Conservation (phyloP, 2,329 filamentous ascomycete species). For the Sphaerulina vaccinii region DNA sequence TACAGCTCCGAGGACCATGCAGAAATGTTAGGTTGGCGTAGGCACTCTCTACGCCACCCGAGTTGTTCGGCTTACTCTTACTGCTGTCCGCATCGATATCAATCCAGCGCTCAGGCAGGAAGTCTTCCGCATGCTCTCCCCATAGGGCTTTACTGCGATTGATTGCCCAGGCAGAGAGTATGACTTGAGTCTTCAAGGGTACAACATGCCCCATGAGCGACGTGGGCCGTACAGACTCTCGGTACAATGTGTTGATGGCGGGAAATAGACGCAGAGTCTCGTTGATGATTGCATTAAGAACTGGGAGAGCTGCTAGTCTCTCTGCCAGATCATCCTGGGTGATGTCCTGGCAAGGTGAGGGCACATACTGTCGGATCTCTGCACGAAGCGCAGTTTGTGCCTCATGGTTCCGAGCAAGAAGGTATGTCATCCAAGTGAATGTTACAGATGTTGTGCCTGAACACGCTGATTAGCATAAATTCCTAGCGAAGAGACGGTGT, state of each 20-base stretch:
- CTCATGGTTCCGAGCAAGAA: constrained; percentile 63
- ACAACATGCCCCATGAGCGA: constrained; percentile 41
- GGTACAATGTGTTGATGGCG: constrained; percentile 49
- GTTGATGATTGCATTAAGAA: constrained; percentile 49
- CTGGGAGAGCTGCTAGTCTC: constrained; percentile 45
- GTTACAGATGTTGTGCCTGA: constrained; percentile 71
- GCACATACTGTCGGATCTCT: constrained; percentile 64
- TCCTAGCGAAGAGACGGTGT: too few relatives aligned
- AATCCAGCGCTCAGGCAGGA: constrained; percentile 49
- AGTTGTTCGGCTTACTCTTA: constrained; percentile 45
- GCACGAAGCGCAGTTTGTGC: constrained; percentile 65
- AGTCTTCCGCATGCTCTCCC: constrained; percentile 44
- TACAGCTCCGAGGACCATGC: constrained; percentile 73
- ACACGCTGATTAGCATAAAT: too few relatives aligned
- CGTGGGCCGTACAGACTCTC: constrained; percentile 44
- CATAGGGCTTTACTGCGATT: constrained; percentile 46
- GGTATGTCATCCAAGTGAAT: constrained; percentile 72
- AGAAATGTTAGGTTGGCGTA: constrained; percentile 29
- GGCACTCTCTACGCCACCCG: constrained; percentile 68
- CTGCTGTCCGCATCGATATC: constrained; percentile 33
- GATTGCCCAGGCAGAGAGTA: constrained; percentile 44
- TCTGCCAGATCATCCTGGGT: constrained; percentile 35
- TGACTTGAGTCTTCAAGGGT: constrained; percentile 41
- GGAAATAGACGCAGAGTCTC: constrained; percentile 49
- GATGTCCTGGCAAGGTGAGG: constrained; percentile 40